Percentiles rank a stretch among this genome's conserved stretches.
These are phyloP conservation scores for Acacia confusa DNA, from an alignment of 306 rosid genomes.

Conservation along the genomic window DNA sequence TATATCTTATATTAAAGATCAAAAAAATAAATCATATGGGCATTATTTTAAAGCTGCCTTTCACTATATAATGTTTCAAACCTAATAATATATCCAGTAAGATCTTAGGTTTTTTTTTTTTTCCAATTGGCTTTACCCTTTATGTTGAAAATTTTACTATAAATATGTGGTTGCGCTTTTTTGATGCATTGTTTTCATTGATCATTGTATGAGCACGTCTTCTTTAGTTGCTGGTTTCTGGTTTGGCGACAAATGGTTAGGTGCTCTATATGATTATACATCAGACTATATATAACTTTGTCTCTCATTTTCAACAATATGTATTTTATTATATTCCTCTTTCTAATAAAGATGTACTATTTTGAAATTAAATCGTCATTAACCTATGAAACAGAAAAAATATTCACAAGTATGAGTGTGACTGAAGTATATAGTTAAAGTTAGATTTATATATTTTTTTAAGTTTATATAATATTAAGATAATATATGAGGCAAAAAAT, in stretches of 20 bases:
- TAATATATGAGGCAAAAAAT: not conserved
- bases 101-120: not conserved
- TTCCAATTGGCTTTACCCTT: not conserved
- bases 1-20: no score
- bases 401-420: not conserved
- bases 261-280: not conserved
- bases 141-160: not conserved
- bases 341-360: not conserved
- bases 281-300: not conserved
- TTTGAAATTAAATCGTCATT: not conserved
- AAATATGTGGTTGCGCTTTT: slow-evolving; percentile 29
- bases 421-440: not conserved
- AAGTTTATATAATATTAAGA: not conserved
- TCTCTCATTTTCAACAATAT: not conserved
- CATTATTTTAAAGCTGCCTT: not conserved
- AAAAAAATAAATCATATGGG: not conserved
- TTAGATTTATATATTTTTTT: not conserved
- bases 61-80: not conserved
- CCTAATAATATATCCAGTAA: not conserved
- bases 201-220: not conserved
- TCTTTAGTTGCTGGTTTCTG: not conserved
- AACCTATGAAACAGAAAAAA: not conserved
- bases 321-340: not conserved
- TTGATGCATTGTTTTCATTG: not conserved
- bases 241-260: slow-evolving; percentile 5